A percentile compares a stretch with the other conserved stretches of the same genome.
phyloP scores from a whole-genome alignment of 257 asterid genomes.

The Hygrophila difformis region DNA sequence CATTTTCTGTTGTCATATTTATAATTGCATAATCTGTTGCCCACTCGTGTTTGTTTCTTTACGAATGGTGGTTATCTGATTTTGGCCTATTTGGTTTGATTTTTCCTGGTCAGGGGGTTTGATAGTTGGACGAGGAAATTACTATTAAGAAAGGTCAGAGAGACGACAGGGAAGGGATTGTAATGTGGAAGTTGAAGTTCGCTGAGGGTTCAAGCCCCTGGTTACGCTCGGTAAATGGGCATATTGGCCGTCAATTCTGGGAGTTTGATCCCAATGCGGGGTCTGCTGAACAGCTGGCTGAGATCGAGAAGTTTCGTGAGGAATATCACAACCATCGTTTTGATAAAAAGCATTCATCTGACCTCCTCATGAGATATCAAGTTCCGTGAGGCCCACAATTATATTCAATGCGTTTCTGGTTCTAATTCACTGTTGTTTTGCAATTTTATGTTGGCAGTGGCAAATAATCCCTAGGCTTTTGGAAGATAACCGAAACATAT shows the following conservation, averaged over 20 bases:
- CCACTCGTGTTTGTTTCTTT: not conserved
- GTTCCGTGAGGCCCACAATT: conserved; percentile 25
- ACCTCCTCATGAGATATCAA: conserved; percentile 88
- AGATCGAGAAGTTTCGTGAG: conserved; percentile 61
- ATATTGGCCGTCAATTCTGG: conserved; percentile 82
- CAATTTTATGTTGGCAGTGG: not conserved
- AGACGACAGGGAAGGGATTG: conserved; percentile 4
- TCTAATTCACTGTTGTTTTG: conserved; percentile 10
- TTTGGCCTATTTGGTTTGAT: not conserved
- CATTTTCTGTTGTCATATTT: too few species aligned
- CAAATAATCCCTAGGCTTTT: not conserved
- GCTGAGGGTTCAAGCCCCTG: conserved; percentile 86
- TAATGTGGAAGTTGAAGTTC: conserved; percentile 89
- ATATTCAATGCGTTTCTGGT: conserved; percentile 10
- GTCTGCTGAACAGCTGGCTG: conserved; percentile 64
- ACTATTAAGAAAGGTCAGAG: not conserved
- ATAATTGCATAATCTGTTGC: not conserved
- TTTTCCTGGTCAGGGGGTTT: conserved; percentile 9
- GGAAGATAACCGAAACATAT: not conserved
- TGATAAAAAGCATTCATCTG: conserved; percentile 73
- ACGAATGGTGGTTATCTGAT: not conserved
- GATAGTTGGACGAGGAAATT: not conserved
- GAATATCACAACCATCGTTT: conserved; percentile 51
- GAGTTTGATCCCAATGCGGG: conserved; percentile 61
- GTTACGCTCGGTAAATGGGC: conserved; percentile 66